Percentiles rank a stretch among this genome's conserved stretches.
Evolutionary conservation across 257 asterid genomes (phyloP).

Genomic region (Haberlea rhodopensis): DNA sequence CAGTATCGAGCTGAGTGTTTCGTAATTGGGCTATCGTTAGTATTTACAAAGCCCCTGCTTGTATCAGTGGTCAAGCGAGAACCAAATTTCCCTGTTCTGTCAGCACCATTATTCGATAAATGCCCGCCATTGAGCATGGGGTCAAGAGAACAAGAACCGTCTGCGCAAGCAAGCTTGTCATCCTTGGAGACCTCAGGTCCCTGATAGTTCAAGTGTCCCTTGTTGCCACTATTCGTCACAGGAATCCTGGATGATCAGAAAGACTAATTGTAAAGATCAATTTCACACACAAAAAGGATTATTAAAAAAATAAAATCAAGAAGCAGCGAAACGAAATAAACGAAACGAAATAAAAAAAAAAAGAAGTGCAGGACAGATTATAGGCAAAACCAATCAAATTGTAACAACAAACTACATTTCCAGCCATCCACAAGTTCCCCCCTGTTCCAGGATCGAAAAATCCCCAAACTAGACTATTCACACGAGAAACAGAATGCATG

Average conservation of each 20-base stretch:
- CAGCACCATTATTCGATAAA: slow-evolving; percentile 31
- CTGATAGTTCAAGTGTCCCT: slow-evolving; percentile 34
- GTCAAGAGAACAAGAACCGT: too few species aligned
- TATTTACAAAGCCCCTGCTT: slow-evolving; percentile 54
- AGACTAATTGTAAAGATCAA: neutral
- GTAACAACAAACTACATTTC: too few species aligned
- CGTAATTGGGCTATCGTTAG: slow-evolving; percentile 41
- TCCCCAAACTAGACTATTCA: neutral
- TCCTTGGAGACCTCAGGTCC: slow-evolving; percentile 38
- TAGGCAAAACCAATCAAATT: too few species aligned
- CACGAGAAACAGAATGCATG: neutral
- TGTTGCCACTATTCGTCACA: slow-evolving; percentile 28
- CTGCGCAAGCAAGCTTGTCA: slow-evolving; percentile 28
- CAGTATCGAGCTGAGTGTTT: slow-evolving; percentile 42
- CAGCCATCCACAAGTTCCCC: too few species aligned
- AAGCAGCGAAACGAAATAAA: neutral
- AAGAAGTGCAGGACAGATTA: too few species aligned
- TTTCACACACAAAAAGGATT: neutral
- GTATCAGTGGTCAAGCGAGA: slow-evolving; percentile 36
- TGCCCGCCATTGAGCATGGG: slow-evolving; percentile 34
- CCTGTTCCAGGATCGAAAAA: too few species aligned
- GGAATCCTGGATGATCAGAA: slow-evolving; percentile 39
- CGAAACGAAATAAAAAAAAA: too few species aligned
- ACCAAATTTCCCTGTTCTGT: slow-evolving; percentile 39
- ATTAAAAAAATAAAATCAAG: neutral